Conservation (phyloP, 2,329 filamentous ascomycete genomes). For the Alternaria burnsii region DNA sequence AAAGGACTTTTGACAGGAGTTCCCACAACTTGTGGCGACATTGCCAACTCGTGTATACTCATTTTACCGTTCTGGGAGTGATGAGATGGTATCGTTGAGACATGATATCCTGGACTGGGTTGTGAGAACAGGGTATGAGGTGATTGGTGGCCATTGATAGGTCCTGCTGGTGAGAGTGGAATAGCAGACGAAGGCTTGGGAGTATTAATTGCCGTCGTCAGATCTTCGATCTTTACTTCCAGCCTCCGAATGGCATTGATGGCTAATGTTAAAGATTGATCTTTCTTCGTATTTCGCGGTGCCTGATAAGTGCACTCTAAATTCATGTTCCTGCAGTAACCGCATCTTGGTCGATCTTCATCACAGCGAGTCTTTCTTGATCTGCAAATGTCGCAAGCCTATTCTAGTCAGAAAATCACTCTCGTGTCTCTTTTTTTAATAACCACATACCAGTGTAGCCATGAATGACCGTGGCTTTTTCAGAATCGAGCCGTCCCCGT, state of each 20-base stretch:
- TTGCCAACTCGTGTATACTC: constrained; percentile 33
- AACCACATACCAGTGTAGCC: constrained; percentile 38
- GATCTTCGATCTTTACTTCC: constrained; percentile 61
- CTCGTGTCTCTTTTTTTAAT: neutral
- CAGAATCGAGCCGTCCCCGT: constrained; percentile 35
- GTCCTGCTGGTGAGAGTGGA: constrained; percentile 19
- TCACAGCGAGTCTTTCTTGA: constrained; percentile 65
- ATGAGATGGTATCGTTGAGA: constrained; percentile 12
- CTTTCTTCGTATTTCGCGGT: constrained; percentile 63
- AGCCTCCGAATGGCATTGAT: constrained; percentile 64
- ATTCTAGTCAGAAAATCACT: constrained; percentile 15
- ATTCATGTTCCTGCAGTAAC: constrained; percentile 60
- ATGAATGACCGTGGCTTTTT: constrained; percentile 50
- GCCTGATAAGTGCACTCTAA: constrained; percentile 63
- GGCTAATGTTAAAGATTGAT: constrained; percentile 63
- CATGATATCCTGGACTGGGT: constrained; percentile 35
- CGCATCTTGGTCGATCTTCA: constrained; percentile 62
- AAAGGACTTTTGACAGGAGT: constrained; percentile 39
- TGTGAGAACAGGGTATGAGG: constrained; percentile 40
- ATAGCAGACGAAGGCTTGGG: constrained; percentile 19
- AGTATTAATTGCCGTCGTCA: constrained; percentile 51
- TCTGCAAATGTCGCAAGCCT: constrained; percentile 64
- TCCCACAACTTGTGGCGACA: constrained; percentile 37
- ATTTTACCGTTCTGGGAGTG: constrained; percentile 27
- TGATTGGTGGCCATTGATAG: constrained; percentile 36